Evolutionary conservation across 305 asterid genomes (phyloP), one percentile per base, ranked within the genome.

Genomic region (Fraxinus latifolia): DNA sequence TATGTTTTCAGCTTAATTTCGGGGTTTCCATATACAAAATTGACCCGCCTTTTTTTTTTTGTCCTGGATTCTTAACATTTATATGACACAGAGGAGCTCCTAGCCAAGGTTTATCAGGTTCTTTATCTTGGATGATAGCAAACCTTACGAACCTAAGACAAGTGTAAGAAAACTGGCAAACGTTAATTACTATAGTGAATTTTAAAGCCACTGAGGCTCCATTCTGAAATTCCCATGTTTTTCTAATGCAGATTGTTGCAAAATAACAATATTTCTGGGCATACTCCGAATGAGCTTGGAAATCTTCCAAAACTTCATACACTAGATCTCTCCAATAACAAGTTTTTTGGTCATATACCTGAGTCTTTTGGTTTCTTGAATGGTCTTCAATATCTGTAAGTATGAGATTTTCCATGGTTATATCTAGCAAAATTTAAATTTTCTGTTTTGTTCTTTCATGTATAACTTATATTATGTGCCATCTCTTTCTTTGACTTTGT

Each of bases 101-200:
- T 74, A 91, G 99, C 83, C 98, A 95, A 85, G 97, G 93, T 81
- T 86, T 95, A 90, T 94, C 97, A 34, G 99, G 99, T 81, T 86
- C 90, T 78, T 55, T 95, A 62, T 93, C 97, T 73, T 90, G 97
- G 90, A 84, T 84, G 90, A 89, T 91, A 82, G 94, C 97, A 73
- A 94, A 94, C 70, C 99, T 95, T 33, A 94, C 97, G 76, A 95
- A 91, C 85, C 97, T 95, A 67, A 95, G 90, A 84, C 98, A 94
- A 93, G 89, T 95, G 99, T 95, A 86, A 90, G 95, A 17, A 33
- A n/a, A 53, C 77, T 50, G 60, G 60, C 60, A 50, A 47, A 50
- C 21, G n/a, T 15, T 50, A 50, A 50, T 50, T 50, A 50, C 21
- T 50, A 50, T 4, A 50, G 60, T 15, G 19, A 50, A 50, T 50